Base-by-base conservation (phyloP, 2,329 filamentous ascomycete genomes). In the Pseudonectria buxi region DNA sequence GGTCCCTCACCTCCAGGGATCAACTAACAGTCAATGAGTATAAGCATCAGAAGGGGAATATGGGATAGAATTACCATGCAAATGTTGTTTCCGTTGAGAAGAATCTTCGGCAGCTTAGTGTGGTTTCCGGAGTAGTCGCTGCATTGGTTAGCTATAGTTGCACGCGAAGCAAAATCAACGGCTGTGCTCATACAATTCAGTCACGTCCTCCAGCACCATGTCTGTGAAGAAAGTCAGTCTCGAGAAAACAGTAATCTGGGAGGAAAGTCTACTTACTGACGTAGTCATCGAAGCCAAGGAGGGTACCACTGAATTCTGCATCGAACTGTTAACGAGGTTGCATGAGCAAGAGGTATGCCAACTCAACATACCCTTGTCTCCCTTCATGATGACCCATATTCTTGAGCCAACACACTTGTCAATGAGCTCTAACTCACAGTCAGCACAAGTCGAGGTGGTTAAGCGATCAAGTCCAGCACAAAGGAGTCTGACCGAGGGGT, bases 331-430 rank as follows among this genome's bases (percentile, higher is more conserved):
- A 53, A 45, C 32, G 24, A 14, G 24, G 29, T 28, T 12, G 12
- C 25, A 35, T 10, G 33, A 28, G 18, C n/a, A 7, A 24, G 33
- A 28, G 4, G 16, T 27, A 32, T 33, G 24, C 32, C 5, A 33
- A 11, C 44, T 31, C 5, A 33, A 11, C 44, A 26, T 18, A 94
- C 92, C 92, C 72, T 95, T 96, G 60, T 96, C 92, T 49, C 89
- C 87, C 68, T 98, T 98, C 92, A 98, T 98, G 54, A 98, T 80
- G 45, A 98, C 89, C 89, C 90, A 95, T 63, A 98, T 96, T 54
- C 83, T 84, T 36, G 89, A 96, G 43, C 92, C 92, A 48, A 98
- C 89, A 61, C 92, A 98, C 67, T 95, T 95, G 71, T 98, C 92
- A 63, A 98, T 96, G 59, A 98, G 79, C 67, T 98, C 92, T 95